Percentiles rank a stretch among this genome's conserved stretches.
phyloP scores from a whole-genome alignment of 1,139 yeast genomes.

The Yamadazyma atmosphaerica region DNA sequence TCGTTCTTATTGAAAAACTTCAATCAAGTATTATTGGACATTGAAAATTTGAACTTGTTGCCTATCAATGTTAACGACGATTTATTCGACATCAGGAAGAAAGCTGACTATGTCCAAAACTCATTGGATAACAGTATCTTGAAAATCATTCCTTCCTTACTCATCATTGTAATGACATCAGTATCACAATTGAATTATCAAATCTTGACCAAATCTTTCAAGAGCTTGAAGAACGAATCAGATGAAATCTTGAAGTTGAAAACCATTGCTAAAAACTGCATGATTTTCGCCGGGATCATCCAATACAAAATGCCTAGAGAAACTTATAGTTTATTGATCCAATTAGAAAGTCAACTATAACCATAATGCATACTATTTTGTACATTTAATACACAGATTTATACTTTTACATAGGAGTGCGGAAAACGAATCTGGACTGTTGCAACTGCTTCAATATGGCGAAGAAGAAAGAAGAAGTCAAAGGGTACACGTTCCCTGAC shows the following conservation, averaged over 20 bases:
- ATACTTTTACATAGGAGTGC: neutral
- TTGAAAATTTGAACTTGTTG: conserved; percentile 63
- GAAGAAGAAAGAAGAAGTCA: conserved; percentile 9
- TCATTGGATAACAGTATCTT: conserved; percentile 69
- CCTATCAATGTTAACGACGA: conserved; percentile 54
- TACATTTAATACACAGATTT: neutral
- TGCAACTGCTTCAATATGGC: too few relatives aligned
- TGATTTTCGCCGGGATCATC: conserved; percentile 94
- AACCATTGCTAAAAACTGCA: conserved; percentile 77
- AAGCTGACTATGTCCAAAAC: conserved; percentile 43
- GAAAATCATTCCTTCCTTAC: conserved; percentile 75
- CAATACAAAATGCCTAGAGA: conserved; percentile 95
- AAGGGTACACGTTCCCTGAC: conserved; percentile 25
- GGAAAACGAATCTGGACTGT: too few relatives aligned
- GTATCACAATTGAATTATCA: conserved; percentile 60
- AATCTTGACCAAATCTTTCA: conserved; percentile 47
- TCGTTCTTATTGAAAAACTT: conserved; percentile 58
- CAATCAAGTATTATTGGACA: conserved; percentile 56
- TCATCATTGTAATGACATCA: conserved; percentile 81
- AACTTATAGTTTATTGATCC: conserved; percentile 72
- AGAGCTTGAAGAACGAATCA: conserved; percentile 52
- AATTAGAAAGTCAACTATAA: conserved; percentile 56
- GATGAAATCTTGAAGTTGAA: conserved; percentile 56
- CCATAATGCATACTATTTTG: neutral
- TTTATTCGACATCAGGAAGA: conserved; percentile 34